Conservation (phyloP, 2,329 filamentous ascomycete species). For the Coniochaeta sp. region DNA sequence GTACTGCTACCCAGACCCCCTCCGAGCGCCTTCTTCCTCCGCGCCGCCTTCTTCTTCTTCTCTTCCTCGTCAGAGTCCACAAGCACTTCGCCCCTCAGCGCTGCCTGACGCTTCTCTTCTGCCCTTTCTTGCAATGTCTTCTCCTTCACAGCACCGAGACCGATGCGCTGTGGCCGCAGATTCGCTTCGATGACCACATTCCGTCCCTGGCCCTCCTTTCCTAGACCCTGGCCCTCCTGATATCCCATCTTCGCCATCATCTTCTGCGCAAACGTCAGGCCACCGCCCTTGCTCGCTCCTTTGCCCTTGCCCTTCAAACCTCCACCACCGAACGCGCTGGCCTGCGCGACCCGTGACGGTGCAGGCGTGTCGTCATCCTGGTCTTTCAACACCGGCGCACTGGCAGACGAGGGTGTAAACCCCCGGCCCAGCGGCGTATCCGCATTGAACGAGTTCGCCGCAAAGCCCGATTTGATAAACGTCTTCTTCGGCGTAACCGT, state of each 20-base stretch:
- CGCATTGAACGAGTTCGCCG: slow-evolving; percentile 28
- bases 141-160: slow-evolving; percentile 82
- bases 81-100: slow-evolving; percentile 67
- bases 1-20: slow-evolving; percentile 38
- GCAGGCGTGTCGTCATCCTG: slow-evolving; percentile 30
- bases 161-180: slow-evolving; percentile 74
- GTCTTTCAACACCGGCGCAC: slow-evolving; percentile 44
- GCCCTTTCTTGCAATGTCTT: slow-evolving; percentile 79
- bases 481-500: slow-evolving; percentile 20
- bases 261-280: slow-evolving; percentile 77
- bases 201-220: slow-evolving; percentile 76
- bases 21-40: slow-evolving; percentile 50
- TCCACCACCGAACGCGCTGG: slow-evolving; percentile 44
- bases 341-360: slow-evolving; percentile 30
- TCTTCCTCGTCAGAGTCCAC: slow-evolving; percentile 83
- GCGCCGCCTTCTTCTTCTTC: slow-evolving; percentile 52
- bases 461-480: slow-evolving; percentile 17
- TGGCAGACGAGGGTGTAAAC: slow-evolving; percentile 57
- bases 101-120: slow-evolving; percentile 77
- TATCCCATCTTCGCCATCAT: slow-evolving; percentile 99
- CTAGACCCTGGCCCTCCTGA: slow-evolving; percentile 76
- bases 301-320: slow-evolving; percentile 9
- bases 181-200: slow-evolving; percentile 86
- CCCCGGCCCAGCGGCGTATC: slow-evolving; percentile 47
- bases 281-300: slow-evolving; percentile 26